Base-by-base conservation (phyloP, 176 grass and related monocot genomes). In the Hordeum marinum region DNA sequence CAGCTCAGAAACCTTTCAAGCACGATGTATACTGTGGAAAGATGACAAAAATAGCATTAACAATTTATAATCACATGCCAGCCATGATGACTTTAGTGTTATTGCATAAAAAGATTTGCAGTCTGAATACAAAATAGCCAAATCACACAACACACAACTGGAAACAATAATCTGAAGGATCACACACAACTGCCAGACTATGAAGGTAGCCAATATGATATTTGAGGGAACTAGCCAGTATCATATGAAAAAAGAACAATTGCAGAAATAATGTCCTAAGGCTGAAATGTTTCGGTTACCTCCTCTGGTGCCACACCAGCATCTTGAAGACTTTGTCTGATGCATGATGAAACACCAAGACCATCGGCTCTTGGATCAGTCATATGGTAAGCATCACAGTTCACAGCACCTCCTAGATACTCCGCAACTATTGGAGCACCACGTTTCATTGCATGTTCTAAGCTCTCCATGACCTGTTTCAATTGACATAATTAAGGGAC, bases 311-410 rank as follows among this genome's bases (percentile, higher is more conserved):
- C 85, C 41, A 99, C 90, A 11, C 96, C 93, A 84, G 96, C 90
- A 88, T 96, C 94, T 89, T 86, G 84, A 37, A 99, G 91, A 86
- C 96, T 96, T 87, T 89, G 89, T 70, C 77, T 82, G 41, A 99
- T 96, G 79, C 96, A 99, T 48, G 93, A 95, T 42, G 96, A 99
- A 76, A 99, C 96, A 78, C 96, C 96, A 86, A 99, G 91, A 57
- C 96, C 96, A 79, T 99, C 96, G 2, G 96, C 80, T 82, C 96
- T 94, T 9, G 96, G 96, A 72, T 99, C 96, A 62, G 96, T 99
- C 94, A 99, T 99, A 87, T 99, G 96, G 82, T 99, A 94, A 75
- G 96, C 96, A 86, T 99, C 96, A 85, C 96, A 99, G 83, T 96
- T 99, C 73, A 99, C 96, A 57, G 96, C 96, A 84, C 96, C 96